Percentiles rank a stretch among this genome's conserved stretches.
Conservation (phyloP, 306 rosid species). For the Rosa lucieae region DNA sequence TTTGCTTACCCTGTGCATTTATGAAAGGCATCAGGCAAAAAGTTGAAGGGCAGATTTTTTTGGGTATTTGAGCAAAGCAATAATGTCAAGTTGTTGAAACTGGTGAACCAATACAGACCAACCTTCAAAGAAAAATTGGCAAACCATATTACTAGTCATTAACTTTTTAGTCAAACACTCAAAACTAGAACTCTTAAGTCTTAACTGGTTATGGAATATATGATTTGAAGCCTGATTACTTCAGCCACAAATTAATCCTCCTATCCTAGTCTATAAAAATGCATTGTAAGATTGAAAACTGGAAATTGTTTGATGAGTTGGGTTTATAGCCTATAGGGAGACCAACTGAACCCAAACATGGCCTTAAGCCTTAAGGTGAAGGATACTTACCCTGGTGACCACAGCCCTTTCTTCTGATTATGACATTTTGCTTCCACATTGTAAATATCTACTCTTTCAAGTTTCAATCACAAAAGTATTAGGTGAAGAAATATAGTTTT, state of each 20-base stretch:
- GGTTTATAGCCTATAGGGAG: background rate
- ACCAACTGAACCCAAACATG: background rate
- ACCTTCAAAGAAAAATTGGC: background rate
- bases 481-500: no score
- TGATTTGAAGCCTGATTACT: background rate
- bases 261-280: background rate
- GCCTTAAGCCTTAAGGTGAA: background rate
- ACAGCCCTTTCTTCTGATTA: background rate
- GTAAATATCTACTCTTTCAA: background rate
- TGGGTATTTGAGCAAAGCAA: background rate
- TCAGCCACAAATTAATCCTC: background rate
- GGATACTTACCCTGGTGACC: background rate
- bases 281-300: background rate
- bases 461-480: background rate
- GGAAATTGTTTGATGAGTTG: background rate
- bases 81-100: constrained; percentile 2
- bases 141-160: background rate
- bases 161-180: background rate
- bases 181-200: background rate
- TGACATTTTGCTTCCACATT: background rate
- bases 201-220: background rate
- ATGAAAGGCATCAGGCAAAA: background rate
- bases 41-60: background rate
- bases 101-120: constrained; percentile 3
- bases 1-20: background rate